These are phyloP conservation scores for Penicillium sp. DNA, from an alignment of 2,329 filamentous ascomycete genomes.

Conservation along the genomic window DNA sequence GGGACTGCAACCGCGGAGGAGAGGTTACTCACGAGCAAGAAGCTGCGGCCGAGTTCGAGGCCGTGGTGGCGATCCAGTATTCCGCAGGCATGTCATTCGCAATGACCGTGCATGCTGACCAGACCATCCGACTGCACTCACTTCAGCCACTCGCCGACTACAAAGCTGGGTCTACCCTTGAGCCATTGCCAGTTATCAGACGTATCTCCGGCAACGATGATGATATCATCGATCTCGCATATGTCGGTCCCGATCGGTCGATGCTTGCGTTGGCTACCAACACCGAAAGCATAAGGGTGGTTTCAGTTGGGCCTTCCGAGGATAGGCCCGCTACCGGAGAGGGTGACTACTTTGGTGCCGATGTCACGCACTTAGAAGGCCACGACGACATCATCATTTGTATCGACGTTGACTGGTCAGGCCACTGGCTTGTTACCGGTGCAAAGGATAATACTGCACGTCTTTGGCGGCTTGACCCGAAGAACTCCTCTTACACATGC, in stretches of 20 bases:
- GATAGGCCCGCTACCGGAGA: conserved; percentile 26
- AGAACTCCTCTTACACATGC: conserved; percentile 65
- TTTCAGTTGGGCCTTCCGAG: conserved; percentile 53
- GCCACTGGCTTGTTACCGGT: conserved; percentile 89
- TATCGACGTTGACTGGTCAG: conserved; percentile 90
- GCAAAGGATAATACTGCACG: conserved; percentile 93
- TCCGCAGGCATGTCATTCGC: conserved; percentile 59
- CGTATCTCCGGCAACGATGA: conserved; percentile 93
- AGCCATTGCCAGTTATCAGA: conserved; percentile 54
- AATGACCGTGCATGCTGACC: conserved; percentile 77
- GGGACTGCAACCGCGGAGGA: conserved; percentile 66
- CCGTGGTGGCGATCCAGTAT: conserved; percentile 64
- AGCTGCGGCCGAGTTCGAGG: conserved; percentile 50
- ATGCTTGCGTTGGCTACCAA: conserved; percentile 87
- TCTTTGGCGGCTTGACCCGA: conserved; percentile 76
- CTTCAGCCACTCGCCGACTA: conserved; percentile 30
- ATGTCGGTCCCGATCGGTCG: conserved; percentile 69
- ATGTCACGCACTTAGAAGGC: conserved; percentile 74
- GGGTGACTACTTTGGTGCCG: conserved; percentile 73
- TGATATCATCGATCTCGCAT: conserved; percentile 90
- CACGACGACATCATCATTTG: conserved; percentile 95
- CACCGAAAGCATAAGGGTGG: conserved; percentile 80
- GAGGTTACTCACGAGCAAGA: conserved; percentile 72
- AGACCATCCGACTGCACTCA: conserved; percentile 71
- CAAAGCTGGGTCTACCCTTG: conserved; percentile 41